phyloP scores from a whole-genome alignment of 495 filamentous ascomycete species.

The Hyaloscypha hepaticicola region DNA sequence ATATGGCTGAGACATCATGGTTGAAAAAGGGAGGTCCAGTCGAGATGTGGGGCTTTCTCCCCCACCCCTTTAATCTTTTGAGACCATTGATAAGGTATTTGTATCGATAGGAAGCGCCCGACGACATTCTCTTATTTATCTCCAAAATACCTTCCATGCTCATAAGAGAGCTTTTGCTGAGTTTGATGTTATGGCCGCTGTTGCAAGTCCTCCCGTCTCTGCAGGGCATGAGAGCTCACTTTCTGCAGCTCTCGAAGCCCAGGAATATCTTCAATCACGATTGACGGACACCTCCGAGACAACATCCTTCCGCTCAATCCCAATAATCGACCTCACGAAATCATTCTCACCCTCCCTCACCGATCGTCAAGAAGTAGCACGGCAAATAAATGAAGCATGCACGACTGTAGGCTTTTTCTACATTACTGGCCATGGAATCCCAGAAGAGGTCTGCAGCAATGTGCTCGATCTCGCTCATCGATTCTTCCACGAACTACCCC shows the following conservation, averaged over 20 bases:
- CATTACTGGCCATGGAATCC: slow-evolving; percentile 36
- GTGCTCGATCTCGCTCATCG: slow-evolving; percentile 22
- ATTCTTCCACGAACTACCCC: slow-evolving; percentile 30
- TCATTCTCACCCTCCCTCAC: slow-evolving; percentile 37
- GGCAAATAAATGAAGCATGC: slow-evolving; percentile 42
- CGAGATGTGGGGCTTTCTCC: not conserved
- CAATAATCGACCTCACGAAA: slow-evolving; percentile 45
- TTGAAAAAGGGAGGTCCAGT: slow-evolving; percentile 4
- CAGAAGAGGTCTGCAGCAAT: slow-evolving; percentile 7
- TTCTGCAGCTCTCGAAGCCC: slow-evolving; percentile 25
- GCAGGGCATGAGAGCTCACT: slow-evolving; percentile 4
- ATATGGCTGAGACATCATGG: not conserved
- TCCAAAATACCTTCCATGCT: too few species aligned
- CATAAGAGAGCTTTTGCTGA: not conserved
- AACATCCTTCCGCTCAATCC: slow-evolving; percentile 34
- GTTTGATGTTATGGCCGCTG: slow-evolving; percentile 1
- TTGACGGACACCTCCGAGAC: slow-evolving; percentile 14
- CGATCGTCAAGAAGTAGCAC: slow-evolving; percentile 38
- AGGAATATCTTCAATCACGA: slow-evolving; percentile 27
- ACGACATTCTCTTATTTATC: not conserved
- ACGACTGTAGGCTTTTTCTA: slow-evolving; percentile 49
- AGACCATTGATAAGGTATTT: not conserved
- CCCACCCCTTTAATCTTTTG: not conserved
- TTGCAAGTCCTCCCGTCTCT: not conserved
- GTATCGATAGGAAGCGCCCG: not conserved